Evolutionary conservation across 768 basidiomycete genomes (phyloP), one percentile per base, ranked within the genome.

Genomic region (Tylopilus intermedius): DNA sequence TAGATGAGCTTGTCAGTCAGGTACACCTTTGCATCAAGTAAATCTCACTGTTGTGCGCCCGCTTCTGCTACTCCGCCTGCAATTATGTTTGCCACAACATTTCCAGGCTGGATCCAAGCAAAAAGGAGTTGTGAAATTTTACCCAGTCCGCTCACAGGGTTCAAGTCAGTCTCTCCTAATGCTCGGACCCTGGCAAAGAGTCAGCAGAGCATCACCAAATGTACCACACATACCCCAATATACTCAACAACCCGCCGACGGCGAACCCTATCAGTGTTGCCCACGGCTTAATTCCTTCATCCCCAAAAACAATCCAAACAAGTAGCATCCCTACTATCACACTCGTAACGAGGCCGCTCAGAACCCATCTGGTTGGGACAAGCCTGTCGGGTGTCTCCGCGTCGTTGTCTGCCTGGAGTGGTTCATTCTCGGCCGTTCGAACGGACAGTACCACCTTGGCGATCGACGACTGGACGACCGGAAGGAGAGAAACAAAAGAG

Each of bases 61-160:
- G 92, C 92, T 72, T 94, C 94, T 2, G 92, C 88, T n/a, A 96
- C 91, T 29, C 92, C 94, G 4, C 94, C 94, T 2, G 95, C 95
- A 42, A 98, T 91, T 63, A 98, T 89, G 64, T 97, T 98, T 1
- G 95, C 95, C n/a, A 96, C 91, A 18, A 96, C 83, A 63, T 95
- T 95, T 22, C 91, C 90, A 2, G 94, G 93, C 64, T 94, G 92
- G 38, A 96, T 79, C 76, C 94, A 86, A 7, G 94, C 94, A 61
- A 98, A 98, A 54, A 96, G 76, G 15, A 98, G 76, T 63, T 98
- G 95, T 21, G 89, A 92, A 56, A 97, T 85, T 69, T 98, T 98
- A 2, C 95, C 95, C 33, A 97, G 76, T 1, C 94, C 95, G 40
- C 90, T 90, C 37, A 94, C 91, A 0, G 90, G 90, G 63, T 91